phyloP scores from a whole-genome alignment of 441 rosid species.

The Biscutella laevigata region DNA sequence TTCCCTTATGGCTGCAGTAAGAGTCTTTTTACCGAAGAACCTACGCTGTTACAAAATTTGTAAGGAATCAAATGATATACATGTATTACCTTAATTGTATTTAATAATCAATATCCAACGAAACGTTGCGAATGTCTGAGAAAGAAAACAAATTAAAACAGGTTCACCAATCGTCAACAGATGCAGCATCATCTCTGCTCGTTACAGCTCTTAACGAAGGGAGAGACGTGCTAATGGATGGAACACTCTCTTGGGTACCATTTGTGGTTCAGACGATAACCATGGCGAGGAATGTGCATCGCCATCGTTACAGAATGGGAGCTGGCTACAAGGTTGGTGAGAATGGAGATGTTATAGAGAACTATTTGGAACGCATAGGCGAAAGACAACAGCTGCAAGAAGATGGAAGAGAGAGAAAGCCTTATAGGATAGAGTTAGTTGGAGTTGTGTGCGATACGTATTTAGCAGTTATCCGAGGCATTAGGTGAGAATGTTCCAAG shows the following conservation, averaged over 20 bases:
- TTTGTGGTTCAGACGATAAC: conserved; percentile 95
- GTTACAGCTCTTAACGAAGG: conserved; percentile 97
- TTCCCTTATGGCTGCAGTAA: conserved; percentile 14
- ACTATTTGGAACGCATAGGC: conserved; percentile 79
- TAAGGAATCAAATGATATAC: conserved; percentile 7
- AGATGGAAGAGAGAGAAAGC: conserved; percentile 58
- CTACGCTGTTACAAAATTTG: neutral
- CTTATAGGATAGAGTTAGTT: conserved; percentile 88
- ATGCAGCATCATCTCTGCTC: conserved; percentile 90
- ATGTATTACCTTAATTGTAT: neutral
- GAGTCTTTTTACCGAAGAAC: neutral
- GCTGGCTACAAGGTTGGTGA: conserved; percentile 58
- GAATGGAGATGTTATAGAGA: conserved; percentile 65
- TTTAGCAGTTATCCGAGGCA: conserved; percentile 84
- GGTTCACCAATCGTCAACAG: conserved; percentile 97
- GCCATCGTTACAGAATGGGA: conserved; percentile 89
- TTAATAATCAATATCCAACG: neutral
- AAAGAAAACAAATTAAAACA: conserved; percentile 17
- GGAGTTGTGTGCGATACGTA: conserved; percentile 95
- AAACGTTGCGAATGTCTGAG: conserved; percentile 4
- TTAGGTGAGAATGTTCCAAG: conserved; percentile 41
- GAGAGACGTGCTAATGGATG: conserved; percentile 91
- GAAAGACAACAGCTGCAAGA: conserved; percentile 58
- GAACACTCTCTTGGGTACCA: conserved; percentile 96
- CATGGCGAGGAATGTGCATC: conserved; percentile 91